These are phyloP conservation scores for Azolla pinnata DNA, from an alignment of 75 land plant species.

Conservation along the genomic window DNA sequence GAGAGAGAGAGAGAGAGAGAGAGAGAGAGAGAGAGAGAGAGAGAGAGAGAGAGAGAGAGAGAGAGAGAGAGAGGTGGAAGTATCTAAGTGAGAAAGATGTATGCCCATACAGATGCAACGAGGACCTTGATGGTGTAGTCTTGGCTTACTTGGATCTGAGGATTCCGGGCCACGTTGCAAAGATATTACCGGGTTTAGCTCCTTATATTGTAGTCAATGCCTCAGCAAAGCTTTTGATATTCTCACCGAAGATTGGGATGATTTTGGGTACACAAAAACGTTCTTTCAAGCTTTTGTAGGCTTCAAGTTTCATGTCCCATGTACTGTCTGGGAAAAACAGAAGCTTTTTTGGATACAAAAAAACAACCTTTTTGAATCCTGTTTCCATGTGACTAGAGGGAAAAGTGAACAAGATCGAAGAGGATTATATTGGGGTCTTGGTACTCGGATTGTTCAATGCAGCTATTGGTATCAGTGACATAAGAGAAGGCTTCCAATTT, in stretches of 20 bases:
- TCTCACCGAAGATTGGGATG: constrained; percentile 68
- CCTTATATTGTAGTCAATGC: constrained; percentile 54
- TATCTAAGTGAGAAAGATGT: too few relatives aligned
- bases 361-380: neutral
- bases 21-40: too few relatives aligned
- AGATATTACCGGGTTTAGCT: constrained; percentile 45
- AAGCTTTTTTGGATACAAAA: too few relatives aligned
- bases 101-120: constrained; percentile 43
- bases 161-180: constrained; percentile 19
- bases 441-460: constrained; percentile 75
- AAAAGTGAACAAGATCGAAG: constrained; percentile 63
- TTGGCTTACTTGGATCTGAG: constrained; percentile 48
- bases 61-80: too few relatives aligned
- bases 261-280: constrained; percentile 40
- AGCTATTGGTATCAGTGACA: constrained; percentile 48
- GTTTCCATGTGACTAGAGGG: constrained; percentile 45
- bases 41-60: too few relatives aligned
- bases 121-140: constrained; percentile 59
- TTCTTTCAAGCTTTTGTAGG: constrained; percentile 1
- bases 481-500: constrained; percentile 32
- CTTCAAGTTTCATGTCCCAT: too few relatives aligned
- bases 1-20: too few relatives aligned
- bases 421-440: constrained; percentile 60
- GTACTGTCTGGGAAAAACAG: too few relatives aligned
- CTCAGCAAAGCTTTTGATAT: constrained; percentile 49